A percentile compares a stretch with the other conserved stretches of the same genome.
Evolutionary conservation across 768 basidiomycete species (phyloP).

Genomic region (Xanthoconium stramineum): DNA sequence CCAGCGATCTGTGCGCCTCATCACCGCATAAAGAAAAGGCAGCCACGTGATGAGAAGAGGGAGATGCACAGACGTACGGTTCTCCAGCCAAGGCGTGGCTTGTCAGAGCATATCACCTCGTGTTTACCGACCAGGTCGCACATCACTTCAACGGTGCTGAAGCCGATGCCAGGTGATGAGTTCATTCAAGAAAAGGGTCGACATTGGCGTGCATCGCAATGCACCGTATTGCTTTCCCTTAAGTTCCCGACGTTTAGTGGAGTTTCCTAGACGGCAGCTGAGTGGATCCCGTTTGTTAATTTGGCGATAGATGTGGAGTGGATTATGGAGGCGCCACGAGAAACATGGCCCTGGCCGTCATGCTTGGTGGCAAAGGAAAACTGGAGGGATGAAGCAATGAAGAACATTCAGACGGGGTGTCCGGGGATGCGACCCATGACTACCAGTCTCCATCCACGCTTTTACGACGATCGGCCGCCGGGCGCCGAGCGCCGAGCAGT

Average conservation of each 20-base stretch:
- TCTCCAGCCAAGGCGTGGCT: constrained; percentile 69
- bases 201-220: constrained; percentile 11
- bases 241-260: constrained; percentile 56
- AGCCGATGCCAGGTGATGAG: constrained; percentile 63
- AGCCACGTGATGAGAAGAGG: constrained; percentile 40
- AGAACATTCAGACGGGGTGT: constrained; percentile 4
- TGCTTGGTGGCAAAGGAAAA: constrained; percentile 3
- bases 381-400: constrained; percentile 17
- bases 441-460: background rate
- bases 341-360: constrained; percentile 10
- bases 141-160: constrained; percentile 57
- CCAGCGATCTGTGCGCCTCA: constrained; percentile 35
- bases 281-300: constrained; percentile 23
- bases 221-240: constrained; percentile 67
- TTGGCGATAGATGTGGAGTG: constrained; percentile 18
- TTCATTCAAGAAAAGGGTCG: constrained; percentile 30
- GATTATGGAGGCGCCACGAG: constrained; percentile 23
- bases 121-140: constrained; percentile 68
- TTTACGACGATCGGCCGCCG: constrained; percentile 5
- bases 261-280: constrained; percentile 61
- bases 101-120: constrained; percentile 72
- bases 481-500: too few relatives aligned
- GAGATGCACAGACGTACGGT: constrained; percentile 42
- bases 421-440: background rate
- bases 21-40: constrained; percentile 69